Evolutionary conservation across 768 basidiomycete species (phyloP).

Genomic region (Mrakia frigida): DNA sequence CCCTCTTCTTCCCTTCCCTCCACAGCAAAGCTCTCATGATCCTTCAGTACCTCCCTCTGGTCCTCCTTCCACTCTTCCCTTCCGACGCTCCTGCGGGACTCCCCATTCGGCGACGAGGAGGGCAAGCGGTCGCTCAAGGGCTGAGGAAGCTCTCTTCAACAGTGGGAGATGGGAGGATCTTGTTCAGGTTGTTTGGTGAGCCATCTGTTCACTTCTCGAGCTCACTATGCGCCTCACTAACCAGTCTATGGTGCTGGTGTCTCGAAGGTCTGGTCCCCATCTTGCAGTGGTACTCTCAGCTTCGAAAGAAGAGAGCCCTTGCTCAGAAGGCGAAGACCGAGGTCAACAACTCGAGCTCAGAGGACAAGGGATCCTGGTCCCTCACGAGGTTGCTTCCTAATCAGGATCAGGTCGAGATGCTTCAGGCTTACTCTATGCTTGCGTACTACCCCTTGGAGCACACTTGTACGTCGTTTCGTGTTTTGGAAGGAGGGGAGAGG

Average conservation of each 20-base stretch:
- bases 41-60: slow-evolving; percentile 27
- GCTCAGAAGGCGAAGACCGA: not conserved
- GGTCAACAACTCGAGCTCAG: too few relatives aligned
- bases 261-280: slow-evolving; percentile 25
- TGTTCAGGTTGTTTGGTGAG: slow-evolving; percentile 28
- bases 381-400: not conserved
- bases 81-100: not conserved
- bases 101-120: slow-evolving; percentile 13
- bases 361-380: not conserved
- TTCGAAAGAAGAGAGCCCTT: not conserved
- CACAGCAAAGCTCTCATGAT: slow-evolving; percentile 30
- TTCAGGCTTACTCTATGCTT: slow-evolving; percentile 41
- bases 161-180: slow-evolving; percentile 22
- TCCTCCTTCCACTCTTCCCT: slow-evolving; percentile 17
- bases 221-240: too few relatives aligned
- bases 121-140: not conserved
- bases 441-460: slow-evolving; percentile 43
- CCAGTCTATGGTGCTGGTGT: too few relatives aligned
- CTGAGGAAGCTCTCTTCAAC: slow-evolving; percentile 3
- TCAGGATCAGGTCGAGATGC: slow-evolving; percentile 34
- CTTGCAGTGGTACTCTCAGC: slow-evolving; percentile 22
- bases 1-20: not conserved
- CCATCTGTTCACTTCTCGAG: not conserved
- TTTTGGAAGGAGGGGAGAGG: not conserved
- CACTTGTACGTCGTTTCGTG: slow-evolving; percentile 34